A percentile compares a stretch with the other conserved stretches of the same genome.
Conservation (phyloP, 2,329 filamentous ascomycete genomes). For the Trichoderma arundinaceum region DNA sequence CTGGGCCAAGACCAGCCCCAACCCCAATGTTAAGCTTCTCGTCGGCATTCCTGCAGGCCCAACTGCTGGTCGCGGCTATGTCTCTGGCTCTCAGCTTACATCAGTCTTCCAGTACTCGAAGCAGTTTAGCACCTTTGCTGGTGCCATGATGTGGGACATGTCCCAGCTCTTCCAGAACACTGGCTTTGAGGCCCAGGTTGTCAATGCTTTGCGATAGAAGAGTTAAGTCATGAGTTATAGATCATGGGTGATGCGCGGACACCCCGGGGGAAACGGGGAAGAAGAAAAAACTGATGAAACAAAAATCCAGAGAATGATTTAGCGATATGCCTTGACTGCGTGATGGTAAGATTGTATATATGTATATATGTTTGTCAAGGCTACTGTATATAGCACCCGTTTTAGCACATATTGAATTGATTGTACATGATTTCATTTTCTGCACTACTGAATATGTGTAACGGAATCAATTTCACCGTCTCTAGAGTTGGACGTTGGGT, state of each 20-base stretch:
- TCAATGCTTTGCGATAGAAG: slow-evolving; percentile 41
- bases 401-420: slow-evolving; percentile 25
- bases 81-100: slow-evolving; percentile 50
- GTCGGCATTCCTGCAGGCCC: slow-evolving; percentile 64
- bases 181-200: slow-evolving; percentile 59
- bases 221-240: neutral
- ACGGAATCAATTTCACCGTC: neutral
- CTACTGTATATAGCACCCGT: slow-evolving; percentile 28
- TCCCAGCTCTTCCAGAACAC: slow-evolving; percentile 63
- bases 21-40: slow-evolving; percentile 65
- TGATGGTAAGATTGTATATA: slow-evolving; percentile 19
- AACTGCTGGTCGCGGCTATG: slow-evolving; percentile 62
- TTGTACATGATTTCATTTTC: slow-evolving; percentile 10
- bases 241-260: neutral
- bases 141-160: slow-evolving; percentile 74
- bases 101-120: slow-evolving; percentile 60
- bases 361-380: slow-evolving; percentile 14
- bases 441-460: neutral
- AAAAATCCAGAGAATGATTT: neutral
- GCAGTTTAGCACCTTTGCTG: slow-evolving; percentile 65
- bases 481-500: slow-evolving; percentile 12
- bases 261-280: too few species aligned
- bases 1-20: slow-evolving; percentile 66
- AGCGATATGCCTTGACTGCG: neutral
- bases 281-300: neutral